Conservation (phyloP, 108 stramenopile species). For the Cyclotella choctawhatcheeana region DNA sequence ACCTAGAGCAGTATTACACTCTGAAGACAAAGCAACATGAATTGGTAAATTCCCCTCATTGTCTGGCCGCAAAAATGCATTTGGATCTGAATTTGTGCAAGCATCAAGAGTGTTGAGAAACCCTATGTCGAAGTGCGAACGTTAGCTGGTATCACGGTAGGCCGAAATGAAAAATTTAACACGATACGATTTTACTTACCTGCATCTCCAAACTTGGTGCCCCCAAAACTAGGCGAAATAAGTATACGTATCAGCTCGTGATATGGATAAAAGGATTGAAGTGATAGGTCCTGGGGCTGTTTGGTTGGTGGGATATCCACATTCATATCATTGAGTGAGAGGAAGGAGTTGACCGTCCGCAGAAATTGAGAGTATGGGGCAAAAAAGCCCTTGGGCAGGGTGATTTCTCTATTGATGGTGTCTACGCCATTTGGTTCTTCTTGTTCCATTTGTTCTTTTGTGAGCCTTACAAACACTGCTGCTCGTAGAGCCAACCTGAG, state of each 20-base stretch:
- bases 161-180: no score
- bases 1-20: constrained; percentile 52
- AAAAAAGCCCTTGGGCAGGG: constrained; percentile 36
- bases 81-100: constrained; percentile 44
- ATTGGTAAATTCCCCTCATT: constrained; percentile 50
- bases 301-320: background rate
- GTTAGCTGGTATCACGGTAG: no score
- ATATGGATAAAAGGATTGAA: constrained; percentile 50
- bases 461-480: constrained; percentile 27
- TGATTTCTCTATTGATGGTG: background rate
- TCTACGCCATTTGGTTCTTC: constrained; percentile 1
- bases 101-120: constrained; percentile 49
- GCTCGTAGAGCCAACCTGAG: constrained; percentile 46
- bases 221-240: constrained; percentile 40
- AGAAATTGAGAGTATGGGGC: constrained; percentile 11
- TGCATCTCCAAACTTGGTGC: constrained; percentile 42
- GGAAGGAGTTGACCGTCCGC: constrained; percentile 18
- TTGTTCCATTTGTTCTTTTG: constrained; percentile 19
- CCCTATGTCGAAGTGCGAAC: no score
- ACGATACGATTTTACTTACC: no score
- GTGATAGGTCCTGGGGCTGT: background rate
- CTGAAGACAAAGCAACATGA: constrained; percentile 50
- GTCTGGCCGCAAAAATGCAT: constrained; percentile 41
- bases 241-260: constrained; percentile 49
- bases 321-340: constrained; percentile 1